Evolutionary conservation across 805 yeast genomes (phyloP), one percentile per base, ranked within the genome.

Genomic region (Lachancea cidri): DNA sequence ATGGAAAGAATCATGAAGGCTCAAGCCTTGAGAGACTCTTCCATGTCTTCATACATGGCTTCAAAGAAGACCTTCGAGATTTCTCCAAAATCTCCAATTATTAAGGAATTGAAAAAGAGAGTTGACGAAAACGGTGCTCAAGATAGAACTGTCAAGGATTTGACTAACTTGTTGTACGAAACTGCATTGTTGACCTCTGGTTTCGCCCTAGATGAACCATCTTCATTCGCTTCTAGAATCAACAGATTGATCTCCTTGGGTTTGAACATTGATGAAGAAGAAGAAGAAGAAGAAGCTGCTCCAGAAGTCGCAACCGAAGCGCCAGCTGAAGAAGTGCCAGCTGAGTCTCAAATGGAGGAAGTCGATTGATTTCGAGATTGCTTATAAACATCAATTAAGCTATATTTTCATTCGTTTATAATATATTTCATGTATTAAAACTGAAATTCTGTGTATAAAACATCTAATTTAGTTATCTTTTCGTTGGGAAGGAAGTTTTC

Each of bases 1-100:
- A 93, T 93, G 98, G 99, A 93, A 79, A 91, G 98, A 84, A 93
- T 93, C 80, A 93, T 93, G 99, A 93, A 93, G 80, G 98, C 98
- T 49, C 99, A 93, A 79, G 98, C 99, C 60, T 77, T 93, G 64
- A 88, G 98, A 77, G 98, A 93, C 72, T 86, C 95, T 59, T 79
- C 95, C 58, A 93, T 93, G 98, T 88, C 98, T 32, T 81, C 96
- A 50, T 93, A 93, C 93, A 93, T 93, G 99, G 84, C 98, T 36
- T 93, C 98, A 43, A 93, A 93, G 88, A 93, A 93, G 83, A 93
- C 93, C 65, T 87, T 93, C 62, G 99, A 93, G 79, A 88, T 93
- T 57, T 91, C 98, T 62, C 97, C 99, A 74, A 83, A 79, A 70
- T 89, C 97, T 53, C 72, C 95, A 52, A 93, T 93, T 68, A 91